phyloP scores from a whole-genome alignment of 2,329 filamentous ascomycete species.

The Akanthomyces dipterigenus region DNA sequence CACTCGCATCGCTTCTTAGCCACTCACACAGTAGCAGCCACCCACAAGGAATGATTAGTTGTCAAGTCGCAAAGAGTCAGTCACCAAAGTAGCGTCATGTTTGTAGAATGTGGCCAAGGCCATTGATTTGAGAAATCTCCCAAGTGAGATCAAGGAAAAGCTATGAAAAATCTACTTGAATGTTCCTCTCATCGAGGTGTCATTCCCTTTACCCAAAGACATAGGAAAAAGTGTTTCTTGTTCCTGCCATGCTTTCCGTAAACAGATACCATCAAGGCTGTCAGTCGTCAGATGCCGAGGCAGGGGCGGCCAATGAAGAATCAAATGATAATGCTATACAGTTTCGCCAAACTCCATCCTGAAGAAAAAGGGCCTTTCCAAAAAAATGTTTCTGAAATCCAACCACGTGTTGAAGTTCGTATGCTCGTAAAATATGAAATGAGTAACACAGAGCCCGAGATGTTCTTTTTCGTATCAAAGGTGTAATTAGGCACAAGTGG shows the following conservation, averaged over 20 bases:
- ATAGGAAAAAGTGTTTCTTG: neutral
- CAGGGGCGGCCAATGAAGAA: neutral
- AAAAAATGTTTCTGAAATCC: constrained; percentile 5
- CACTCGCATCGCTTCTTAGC: too few relatives aligned
- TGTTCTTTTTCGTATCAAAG: constrained; percentile 2
- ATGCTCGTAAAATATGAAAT: constrained; percentile 1
- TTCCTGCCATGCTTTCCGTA: neutral
- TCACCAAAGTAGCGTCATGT: neutral
- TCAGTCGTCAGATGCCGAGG: neutral
- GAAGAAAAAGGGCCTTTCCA: constrained; percentile 1
- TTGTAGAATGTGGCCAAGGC: neutral
- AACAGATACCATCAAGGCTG: constrained; percentile 3
- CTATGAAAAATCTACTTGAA: constrained; percentile 1
- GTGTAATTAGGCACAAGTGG: constrained; percentile 4
- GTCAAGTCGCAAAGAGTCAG: too few relatives aligned
- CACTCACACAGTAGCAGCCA: too few relatives aligned
- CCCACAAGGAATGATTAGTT: too few relatives aligned
- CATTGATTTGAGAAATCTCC: constrained; percentile 1
- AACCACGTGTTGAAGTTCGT: constrained; percentile 5
- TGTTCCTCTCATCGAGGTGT: neutral
- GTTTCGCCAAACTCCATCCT: constrained; percentile 6
- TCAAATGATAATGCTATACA: constrained; percentile 2
- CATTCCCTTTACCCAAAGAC: neutral
- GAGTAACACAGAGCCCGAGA: neutral
- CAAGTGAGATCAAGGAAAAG: neutral